A percentile compares a stretch with the other conserved stretches of the same genome.
Conservation (phyloP, 164 flowering plant species). For the Berberis vulgaris region DNA sequence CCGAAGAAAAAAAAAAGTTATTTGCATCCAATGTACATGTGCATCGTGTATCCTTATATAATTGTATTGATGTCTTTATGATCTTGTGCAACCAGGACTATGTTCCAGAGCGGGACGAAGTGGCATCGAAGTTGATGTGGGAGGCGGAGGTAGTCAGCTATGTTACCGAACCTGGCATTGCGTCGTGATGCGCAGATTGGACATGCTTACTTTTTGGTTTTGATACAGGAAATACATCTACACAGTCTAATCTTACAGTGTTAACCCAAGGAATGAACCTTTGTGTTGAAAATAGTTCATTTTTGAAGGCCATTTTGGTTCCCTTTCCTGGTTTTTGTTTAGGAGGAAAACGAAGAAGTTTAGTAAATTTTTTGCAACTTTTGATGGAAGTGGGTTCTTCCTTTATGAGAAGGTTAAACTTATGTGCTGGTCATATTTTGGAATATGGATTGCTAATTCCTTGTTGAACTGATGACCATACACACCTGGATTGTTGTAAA, state of each 20-base stretch:
- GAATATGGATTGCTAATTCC: no score
- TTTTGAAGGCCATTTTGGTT: no score
- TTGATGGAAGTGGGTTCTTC: no score
- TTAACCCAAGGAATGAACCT: neutral
- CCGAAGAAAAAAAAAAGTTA: no score
- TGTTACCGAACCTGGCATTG: slow-evolving; percentile 38
- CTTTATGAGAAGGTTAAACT: no score
- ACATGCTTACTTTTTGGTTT: neutral
- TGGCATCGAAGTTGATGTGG: slow-evolving; percentile 59
- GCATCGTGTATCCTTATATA: neutral
- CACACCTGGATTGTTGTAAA: no score
- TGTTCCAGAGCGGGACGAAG: slow-evolving; percentile 59
- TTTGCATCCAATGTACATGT: no score
- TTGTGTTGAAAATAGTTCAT: neutral
- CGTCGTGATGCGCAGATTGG: neutral
- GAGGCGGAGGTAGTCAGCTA: slow-evolving; percentile 45
- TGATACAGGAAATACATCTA: neutral
- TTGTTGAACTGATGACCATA: no score
- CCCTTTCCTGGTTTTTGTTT: no score
- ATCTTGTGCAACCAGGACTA: slow-evolving; percentile 37
- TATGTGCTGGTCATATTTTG: no score
- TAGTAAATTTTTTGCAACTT: no score
- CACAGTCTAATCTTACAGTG: neutral
- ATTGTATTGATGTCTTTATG: neutral
- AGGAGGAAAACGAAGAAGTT: no score